Evolutionary conservation across 1,139 yeast species (phyloP), one percentile per base, ranked within the genome.

Genomic region (Martiniozyma asiatica): DNA sequence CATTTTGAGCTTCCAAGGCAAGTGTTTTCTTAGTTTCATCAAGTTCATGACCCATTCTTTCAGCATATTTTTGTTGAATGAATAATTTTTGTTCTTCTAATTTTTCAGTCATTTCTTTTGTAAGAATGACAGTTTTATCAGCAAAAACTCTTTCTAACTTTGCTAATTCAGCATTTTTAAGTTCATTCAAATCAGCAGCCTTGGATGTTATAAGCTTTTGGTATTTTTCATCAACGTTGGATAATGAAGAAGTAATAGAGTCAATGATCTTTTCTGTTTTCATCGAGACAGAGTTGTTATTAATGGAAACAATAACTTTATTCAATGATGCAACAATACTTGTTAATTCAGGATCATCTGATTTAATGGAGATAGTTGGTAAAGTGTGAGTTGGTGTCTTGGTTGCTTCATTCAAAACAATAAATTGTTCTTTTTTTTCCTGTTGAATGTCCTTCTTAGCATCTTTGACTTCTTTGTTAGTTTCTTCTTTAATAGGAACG

Each of bases 1-100:
- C 79, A 53, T 85, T 89, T 38, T 74, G 75, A 25, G 89, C 87
- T 38, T 84, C 81, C 34, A 74, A 67, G 26, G 73, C 59, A 35
- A 84, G 65, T n/a, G 76, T 71, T 42, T 71, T 64, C 48, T 71
- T 73, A 32, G 85, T 67, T 22, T 82, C 76, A 39, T 70, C 69
- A 35, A 87, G 63, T 54, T 87, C 96, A 20, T 63, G 60, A 15
- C 56, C 55, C 43, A 89, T 61, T 40, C 76, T 69, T 29, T 61
- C 58, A 39, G 71, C 63, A 51, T 78, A 78, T 42, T 73, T 73
- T 32, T 64, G 54, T 40, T 80, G 78, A 42, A 87, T 65, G 40
- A 69, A 68, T 33, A 61, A 51, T 46, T 79, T 77, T 47, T 79
- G 82, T 12, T 43, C 42, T 35, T 59, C 64, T 45, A 62, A 61